Conservation (phyloP, 495 filamentous ascomycete genomes). For the Hypomontagnella submonticulosa region DNA sequence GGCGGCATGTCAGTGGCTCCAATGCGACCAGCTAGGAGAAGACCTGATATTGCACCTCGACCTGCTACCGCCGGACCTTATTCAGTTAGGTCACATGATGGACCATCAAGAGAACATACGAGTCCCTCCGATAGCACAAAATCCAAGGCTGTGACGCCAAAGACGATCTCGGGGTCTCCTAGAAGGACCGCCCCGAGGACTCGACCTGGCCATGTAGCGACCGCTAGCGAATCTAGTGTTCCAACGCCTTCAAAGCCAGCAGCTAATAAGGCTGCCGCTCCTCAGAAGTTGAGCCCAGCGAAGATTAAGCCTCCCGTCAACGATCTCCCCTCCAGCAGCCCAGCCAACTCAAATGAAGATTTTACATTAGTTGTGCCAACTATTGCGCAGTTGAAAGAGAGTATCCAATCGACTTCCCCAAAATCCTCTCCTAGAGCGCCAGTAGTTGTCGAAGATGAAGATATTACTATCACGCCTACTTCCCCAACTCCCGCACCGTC, state of each 20-base stretch:
- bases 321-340: conserved; percentile 49
- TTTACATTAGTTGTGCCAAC: conserved; percentile 61
- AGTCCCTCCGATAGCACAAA: conserved; percentile 53
- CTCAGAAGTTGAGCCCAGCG: conserved; percentile 46
- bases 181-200: conserved; percentile 56
- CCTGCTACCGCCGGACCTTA: conserved; percentile 69
- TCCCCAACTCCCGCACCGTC: conserved; percentile 48
- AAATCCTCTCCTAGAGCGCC: conserved; percentile 27
- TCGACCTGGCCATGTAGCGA: conserved; percentile 57
- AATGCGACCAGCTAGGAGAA: conserved; percentile 62
- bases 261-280: conserved; percentile 41
- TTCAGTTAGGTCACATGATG: conserved; percentile 62
- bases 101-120: conserved; percentile 52
- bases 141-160: conserved; percentile 54
- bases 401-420: conserved; percentile 25
- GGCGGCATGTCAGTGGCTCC: conserved; percentile 67
- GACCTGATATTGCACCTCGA: conserved; percentile 61
- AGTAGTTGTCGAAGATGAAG: conserved; percentile 23
- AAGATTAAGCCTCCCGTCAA: conserved; percentile 36
- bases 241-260: conserved; percentile 50
- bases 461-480: conserved; percentile 22
- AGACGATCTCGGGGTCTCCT: conserved; percentile 54
- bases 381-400: conserved; percentile 36
- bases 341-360: conserved; percentile 57
- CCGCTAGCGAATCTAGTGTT: conserved; percentile 56